Evolutionary conservation across 345 rosid species (phyloP).

Genomic region (Carallia brachiata): DNA sequence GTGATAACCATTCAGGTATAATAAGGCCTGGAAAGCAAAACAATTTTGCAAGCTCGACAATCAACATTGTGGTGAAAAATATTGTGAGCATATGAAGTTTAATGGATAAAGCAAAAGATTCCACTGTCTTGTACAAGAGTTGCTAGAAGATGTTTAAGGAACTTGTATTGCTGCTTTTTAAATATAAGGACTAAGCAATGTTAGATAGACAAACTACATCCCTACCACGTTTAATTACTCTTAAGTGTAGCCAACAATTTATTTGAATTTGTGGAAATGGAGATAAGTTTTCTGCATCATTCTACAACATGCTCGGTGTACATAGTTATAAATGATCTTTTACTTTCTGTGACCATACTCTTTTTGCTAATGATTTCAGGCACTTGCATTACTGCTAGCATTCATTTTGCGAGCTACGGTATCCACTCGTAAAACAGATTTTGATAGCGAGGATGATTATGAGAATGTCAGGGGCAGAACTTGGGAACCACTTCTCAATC

Average conservation of each 20-base stretch:
- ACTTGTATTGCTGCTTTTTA: too few relatives aligned
- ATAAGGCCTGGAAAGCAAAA: background rate
- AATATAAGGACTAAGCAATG: too few relatives aligned
- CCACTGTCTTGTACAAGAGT: background rate
- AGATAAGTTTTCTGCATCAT: too few relatives aligned
- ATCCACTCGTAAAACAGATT: slow-evolving; percentile 42
- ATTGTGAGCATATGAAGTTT: background rate
- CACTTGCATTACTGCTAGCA: slow-evolving; percentile 61
- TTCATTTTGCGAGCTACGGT: slow-evolving; percentile 72
- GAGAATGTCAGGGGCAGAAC: slow-evolving; percentile 56
- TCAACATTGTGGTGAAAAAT: background rate
- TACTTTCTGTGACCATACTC: slow-evolving; percentile 2
- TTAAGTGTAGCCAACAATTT: too few relatives aligned
- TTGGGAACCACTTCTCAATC: slow-evolving; percentile 74
- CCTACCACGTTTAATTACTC: too few relatives aligned
- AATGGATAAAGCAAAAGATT: background rate
- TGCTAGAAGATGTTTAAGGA: too few relatives aligned
- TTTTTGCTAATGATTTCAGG: slow-evolving; percentile 40
- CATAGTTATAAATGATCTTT: background rate
- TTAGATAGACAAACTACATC: too few relatives aligned
- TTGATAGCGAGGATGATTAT: slow-evolving; percentile 57
- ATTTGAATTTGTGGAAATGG: too few relatives aligned
- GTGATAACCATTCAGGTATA: slow-evolving; percentile 67
- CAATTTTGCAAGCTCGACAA: background rate
- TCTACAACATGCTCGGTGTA: too few relatives aligned